Conservation (phyloP, 2,329 filamentous ascomycete genomes). For the Aureobasidium sp. region DNA sequence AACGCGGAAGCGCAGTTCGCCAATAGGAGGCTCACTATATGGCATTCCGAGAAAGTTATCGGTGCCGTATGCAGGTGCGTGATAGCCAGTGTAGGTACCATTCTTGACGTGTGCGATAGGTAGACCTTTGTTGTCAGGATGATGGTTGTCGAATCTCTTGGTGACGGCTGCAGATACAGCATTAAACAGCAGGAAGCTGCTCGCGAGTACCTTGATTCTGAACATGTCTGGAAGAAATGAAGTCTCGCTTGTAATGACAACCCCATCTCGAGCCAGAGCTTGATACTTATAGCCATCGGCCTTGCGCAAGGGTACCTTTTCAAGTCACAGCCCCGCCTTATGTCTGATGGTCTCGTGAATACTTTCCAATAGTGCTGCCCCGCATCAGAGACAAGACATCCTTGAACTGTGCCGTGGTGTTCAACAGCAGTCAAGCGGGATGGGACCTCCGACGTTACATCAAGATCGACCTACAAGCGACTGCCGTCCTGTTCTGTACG, state of each 20-base stretch:
- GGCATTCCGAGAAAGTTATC: slow-evolving; percentile 46
- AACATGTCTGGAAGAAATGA: background rate
- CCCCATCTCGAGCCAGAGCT: background rate
- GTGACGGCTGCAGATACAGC: background rate
- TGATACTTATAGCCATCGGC: background rate
- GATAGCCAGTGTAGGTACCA: slow-evolving; percentile 45
- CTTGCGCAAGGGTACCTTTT: background rate
- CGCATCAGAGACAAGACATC: background rate
- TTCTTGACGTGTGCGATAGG: slow-evolving; percentile 46
- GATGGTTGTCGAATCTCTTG: background rate
- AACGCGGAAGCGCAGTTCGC: slow-evolving; percentile 27
- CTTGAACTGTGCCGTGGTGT: background rate
- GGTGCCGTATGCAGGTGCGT: slow-evolving; percentile 43
- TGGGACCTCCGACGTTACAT: background rate
- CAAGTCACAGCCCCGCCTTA: background rate
- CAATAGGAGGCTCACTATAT: slow-evolving; percentile 30
- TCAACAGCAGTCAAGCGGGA: background rate
- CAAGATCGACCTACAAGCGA: background rate
- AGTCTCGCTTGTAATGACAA: background rate
- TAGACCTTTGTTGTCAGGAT: background rate
- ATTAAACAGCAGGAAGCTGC: slow-evolving; percentile 7
- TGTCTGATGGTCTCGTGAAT: background rate
- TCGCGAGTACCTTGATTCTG: background rate
- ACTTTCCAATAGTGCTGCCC: background rate
- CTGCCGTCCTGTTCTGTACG: background rate